Conservation (phyloP, 169 alveolate genomes). For the Eimeria sp. region DNA sequence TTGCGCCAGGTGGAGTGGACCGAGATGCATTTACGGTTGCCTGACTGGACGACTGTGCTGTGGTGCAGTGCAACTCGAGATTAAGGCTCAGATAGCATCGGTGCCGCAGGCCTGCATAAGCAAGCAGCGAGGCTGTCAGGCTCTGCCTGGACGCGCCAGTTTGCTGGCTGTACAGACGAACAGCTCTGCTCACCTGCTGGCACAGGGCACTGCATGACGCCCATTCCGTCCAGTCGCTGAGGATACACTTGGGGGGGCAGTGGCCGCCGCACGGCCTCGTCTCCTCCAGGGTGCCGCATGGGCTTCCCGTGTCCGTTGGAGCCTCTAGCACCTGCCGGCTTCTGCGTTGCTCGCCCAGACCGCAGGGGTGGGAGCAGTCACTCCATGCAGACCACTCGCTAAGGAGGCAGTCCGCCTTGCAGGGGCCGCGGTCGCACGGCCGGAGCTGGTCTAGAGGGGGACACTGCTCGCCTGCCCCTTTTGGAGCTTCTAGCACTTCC, state of each 20-base stretch:
- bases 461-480: conserved; percentile 76
- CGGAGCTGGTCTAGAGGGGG: conserved; percentile 74
- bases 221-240: conserved; percentile 83
- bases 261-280: conserved; percentile 53
- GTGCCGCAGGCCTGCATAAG: not conserved
- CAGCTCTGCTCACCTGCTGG: conserved; percentile 60
- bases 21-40: not conserved
- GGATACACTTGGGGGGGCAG: conserved; percentile 71
- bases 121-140: not conserved
- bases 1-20: not conserved
- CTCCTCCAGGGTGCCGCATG: conserved; percentile 68
- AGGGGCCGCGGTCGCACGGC: conserved; percentile 63
- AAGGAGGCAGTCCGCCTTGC: conserved; percentile 84
- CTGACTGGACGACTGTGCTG: not conserved
- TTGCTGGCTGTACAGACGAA: not conserved
- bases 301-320: conserved; percentile 8
- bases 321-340: conserved; percentile 72
- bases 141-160: not conserved
- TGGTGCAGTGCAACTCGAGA: not conserved
- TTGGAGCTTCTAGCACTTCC: conserved; percentile 77
- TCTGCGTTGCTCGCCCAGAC: conserved; percentile 82
- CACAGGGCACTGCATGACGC: conserved; percentile 68
- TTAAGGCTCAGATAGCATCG: not conserved
- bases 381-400: conserved; percentile 87
- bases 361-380: conserved; percentile 87